Evolutionary conservation across 495 filamentous ascomycete species (phyloP).

Genomic region (Xylaria palmicola): DNA sequence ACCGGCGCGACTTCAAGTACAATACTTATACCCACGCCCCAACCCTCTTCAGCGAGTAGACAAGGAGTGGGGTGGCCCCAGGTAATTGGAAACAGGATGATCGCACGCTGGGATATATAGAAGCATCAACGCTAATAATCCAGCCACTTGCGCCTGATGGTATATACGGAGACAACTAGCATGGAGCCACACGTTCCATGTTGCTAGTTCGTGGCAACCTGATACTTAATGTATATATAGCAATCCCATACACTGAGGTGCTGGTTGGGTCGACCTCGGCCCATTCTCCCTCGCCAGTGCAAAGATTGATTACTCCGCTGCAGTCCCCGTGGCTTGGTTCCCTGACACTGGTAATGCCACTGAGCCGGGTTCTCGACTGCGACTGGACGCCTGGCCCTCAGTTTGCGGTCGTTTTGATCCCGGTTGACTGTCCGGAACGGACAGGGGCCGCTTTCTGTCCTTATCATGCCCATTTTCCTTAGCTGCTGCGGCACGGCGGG

Average conservation of each 20-base stretch:
- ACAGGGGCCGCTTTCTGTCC: conserved; percentile 49
- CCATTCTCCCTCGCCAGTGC: too few relatives aligned
- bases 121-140: not conserved
- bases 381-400: conserved; percentile 22
- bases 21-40: not conserved
- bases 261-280: too few relatives aligned
- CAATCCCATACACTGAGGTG: too few relatives aligned
- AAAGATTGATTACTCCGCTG: conserved; percentile 3
- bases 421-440: conserved; percentile 32
- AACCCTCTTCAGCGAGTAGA: not conserved
- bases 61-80: not conserved
- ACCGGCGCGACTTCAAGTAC: not conserved
- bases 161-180: not conserved
- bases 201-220: not conserved
- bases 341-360: conserved; percentile 1
- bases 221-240: too few relatives aligned
- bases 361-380: conserved; percentile 10
- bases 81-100: not conserved
- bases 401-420: conserved; percentile 46
- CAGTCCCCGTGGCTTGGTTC: not conserved
- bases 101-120: not conserved
- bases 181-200: not conserved
- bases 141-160: not conserved
- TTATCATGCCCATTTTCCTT: conserved; percentile 42
- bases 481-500: conserved; percentile 54